Conservation (phyloP, 2,329 filamentous ascomycete genomes). For the Aspergillus tamarii region DNA sequence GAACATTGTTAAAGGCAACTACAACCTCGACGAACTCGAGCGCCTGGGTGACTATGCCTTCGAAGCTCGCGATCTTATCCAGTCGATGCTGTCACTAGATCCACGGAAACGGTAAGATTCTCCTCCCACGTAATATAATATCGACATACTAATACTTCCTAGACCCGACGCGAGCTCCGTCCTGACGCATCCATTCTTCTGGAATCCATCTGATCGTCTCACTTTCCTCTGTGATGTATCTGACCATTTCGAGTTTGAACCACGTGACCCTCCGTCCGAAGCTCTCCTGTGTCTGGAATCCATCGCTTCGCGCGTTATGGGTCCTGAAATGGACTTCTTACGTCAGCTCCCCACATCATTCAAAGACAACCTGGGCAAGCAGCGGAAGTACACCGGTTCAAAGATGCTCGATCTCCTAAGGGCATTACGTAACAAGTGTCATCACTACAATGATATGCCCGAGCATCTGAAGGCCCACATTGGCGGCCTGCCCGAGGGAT, state of each 20-base stretch:
- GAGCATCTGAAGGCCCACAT: slow-evolving; percentile 74
- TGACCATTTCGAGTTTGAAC: slow-evolving; percentile 93
- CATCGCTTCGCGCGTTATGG: slow-evolving; percentile 47
- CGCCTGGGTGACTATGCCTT: slow-evolving; percentile 79
- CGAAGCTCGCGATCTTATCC: slow-evolving; percentile 85
- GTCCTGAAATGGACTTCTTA: slow-evolving; percentile 74
- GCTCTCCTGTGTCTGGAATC: slow-evolving; percentile 64
- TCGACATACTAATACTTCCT: slow-evolving; percentile 15
- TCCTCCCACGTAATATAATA: not conserved
- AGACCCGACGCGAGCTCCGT: slow-evolving; percentile 75
- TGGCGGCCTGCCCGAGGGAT: slow-evolving; percentile 76
- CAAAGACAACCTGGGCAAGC: slow-evolving; percentile 86
- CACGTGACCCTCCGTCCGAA: slow-evolving; percentile 75
- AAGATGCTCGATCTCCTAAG: slow-evolving; percentile 83
- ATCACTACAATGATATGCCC: slow-evolving; percentile 96
- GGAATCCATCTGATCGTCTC: slow-evolving; percentile 84
- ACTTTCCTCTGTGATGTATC: slow-evolving; percentile 95
- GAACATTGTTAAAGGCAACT: slow-evolving; percentile 91
- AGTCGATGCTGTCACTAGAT: slow-evolving; percentile 73
- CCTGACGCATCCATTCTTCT: slow-evolving; percentile 95
- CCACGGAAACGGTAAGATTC: slow-evolving; percentile 59
- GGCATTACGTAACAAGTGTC: slow-evolving; percentile 91
- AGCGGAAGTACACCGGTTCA: slow-evolving; percentile 88
- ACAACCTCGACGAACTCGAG: slow-evolving; percentile 71
- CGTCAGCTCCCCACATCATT: slow-evolving; percentile 76